These are phyloP conservation scores for Podaxis mareebaensis DNA, from an alignment of 768 basidiomycete species.

Conservation along the genomic window DNA sequence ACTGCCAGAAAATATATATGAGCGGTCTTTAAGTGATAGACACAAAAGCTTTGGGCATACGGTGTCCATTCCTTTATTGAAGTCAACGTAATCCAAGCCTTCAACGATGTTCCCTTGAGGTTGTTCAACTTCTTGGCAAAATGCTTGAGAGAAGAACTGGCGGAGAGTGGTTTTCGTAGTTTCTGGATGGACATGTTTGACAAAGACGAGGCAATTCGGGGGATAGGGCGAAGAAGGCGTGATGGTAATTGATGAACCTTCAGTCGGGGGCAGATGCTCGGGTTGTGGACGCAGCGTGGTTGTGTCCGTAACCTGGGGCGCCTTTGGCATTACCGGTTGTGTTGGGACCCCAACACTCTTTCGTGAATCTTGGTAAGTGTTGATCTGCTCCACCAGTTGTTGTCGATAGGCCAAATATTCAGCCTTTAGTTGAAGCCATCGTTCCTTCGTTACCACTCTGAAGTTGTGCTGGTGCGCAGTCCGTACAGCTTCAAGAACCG, in stretches of 20 bases:
- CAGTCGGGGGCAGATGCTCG: neutral
- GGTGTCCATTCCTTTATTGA: slow-evolving; percentile 71
- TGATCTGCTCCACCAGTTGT: slow-evolving; percentile 50
- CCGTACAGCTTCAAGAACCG: slow-evolving; percentile 3
- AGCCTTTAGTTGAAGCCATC: slow-evolving; percentile 65
- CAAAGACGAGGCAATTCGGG: slow-evolving; percentile 65
- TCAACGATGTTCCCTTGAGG: slow-evolving; percentile 20
- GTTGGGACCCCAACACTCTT: neutral
- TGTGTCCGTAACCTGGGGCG: neutral
- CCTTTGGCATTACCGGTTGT: too few species aligned
- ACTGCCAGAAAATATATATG: slow-evolving; percentile 42
- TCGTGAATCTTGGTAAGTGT: slow-evolving; percentile 30
- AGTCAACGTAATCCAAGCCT: slow-evolving; percentile 79
- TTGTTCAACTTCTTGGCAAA: slow-evolving; percentile 21
- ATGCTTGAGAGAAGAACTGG: slow-evolving; percentile 49
- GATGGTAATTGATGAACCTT: slow-evolving; percentile 12
- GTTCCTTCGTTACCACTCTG: slow-evolving; percentile 51
- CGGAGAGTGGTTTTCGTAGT: slow-evolving; percentile 84
- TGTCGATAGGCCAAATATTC: slow-evolving; percentile 71
- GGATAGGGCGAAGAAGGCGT: slow-evolving; percentile 51
- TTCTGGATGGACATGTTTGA: slow-evolving; percentile 66
- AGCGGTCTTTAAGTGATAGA: neutral
- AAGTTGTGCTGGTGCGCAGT: slow-evolving; percentile 64
- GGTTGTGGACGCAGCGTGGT: neutral
- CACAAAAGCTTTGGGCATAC: slow-evolving; percentile 39